Percentiles rank a stretch among this genome's conserved stretches.
These are phyloP conservation scores for Gracilaria domingensis DNA, from an alignment of 23 red algal species.

Conservation along the genomic window DNA sequence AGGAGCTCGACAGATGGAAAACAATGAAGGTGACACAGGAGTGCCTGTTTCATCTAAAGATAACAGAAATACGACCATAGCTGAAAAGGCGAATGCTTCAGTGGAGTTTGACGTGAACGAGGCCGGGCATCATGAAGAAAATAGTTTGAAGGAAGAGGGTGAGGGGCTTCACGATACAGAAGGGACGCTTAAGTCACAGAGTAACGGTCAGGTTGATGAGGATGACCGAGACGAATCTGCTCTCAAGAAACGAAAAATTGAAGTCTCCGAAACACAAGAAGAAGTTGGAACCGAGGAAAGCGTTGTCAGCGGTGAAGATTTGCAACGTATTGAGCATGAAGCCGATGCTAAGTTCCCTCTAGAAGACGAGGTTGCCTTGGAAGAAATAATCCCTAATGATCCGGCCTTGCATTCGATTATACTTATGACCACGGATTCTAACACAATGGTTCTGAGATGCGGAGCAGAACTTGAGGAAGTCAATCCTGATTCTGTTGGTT, in stretches of 20 bases:
- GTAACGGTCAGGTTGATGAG: neutral
- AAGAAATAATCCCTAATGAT: slow-evolving; percentile 53
- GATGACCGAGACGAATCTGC: neutral
- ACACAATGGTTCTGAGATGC: slow-evolving; percentile 59
- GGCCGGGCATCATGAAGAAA: neutral
- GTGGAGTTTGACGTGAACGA: neutral
- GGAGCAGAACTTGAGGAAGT: slow-evolving; percentile 67
- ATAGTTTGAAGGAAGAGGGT: neutral
- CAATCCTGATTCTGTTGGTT: slow-evolving; percentile 42
- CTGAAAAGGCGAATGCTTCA: neutral
- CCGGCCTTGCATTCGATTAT: slow-evolving; percentile 68
- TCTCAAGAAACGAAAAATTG: neutral
- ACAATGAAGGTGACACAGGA: neutral
- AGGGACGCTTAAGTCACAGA: neutral
- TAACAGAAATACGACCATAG: neutral
- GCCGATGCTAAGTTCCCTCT: slow-evolving; percentile 61
- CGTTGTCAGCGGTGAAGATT: neutral
- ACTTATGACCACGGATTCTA: slow-evolving; percentile 56
- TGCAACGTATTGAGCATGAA: slow-evolving; percentile 24
- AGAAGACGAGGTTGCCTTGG: slow-evolving; percentile 48
- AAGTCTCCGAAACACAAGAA: neutral
- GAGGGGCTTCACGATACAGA: neutral
- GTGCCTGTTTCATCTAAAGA: neutral
- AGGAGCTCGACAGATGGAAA: neutral
- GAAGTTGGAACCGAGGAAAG: neutral